Percentiles rank a stretch among this genome's conserved stretches.
Conservation (phyloP, 2,329 filamentous ascomycete genomes). For the Fusarium chlamydosporum region DNA sequence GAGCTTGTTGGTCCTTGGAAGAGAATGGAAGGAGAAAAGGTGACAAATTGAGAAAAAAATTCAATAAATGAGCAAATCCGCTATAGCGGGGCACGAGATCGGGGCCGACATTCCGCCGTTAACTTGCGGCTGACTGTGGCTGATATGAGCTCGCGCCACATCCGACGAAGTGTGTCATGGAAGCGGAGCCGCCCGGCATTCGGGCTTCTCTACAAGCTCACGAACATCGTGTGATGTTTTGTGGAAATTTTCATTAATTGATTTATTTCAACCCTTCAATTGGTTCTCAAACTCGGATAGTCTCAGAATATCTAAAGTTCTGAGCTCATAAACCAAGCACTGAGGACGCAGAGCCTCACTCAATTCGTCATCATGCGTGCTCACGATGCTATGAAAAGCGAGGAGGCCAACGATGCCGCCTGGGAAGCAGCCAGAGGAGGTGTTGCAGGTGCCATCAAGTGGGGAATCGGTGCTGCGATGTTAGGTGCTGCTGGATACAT, state of each 20-base stretch:
- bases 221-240: constrained; percentile 34
- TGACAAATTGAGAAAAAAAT: constrained; percentile 39
- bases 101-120: constrained; percentile 39
- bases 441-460: constrained; percentile 76
- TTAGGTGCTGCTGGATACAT: constrained; percentile 73
- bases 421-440: constrained; percentile 80
- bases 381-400: constrained; percentile 69
- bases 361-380: constrained; percentile 42
- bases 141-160: constrained; percentile 31
- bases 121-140: constrained; percentile 25
- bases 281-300: neutral
- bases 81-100: constrained; percentile 45
- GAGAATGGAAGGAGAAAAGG: constrained; percentile 40
- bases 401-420: constrained; percentile 77
- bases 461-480: constrained; percentile 75
- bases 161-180: constrained; percentile 33
- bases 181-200: constrained; percentile 40
- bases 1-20: constrained; percentile 44
- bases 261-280: neutral
- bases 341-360: constrained; percentile 1
- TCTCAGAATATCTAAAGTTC: too few species aligned
- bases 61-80: constrained; percentile 45
- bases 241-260: constrained; percentile 8
- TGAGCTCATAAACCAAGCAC: neutral
- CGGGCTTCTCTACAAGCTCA: constrained; percentile 30